Percentiles rank a stretch among this genome's conserved stretches.
These are phyloP conservation scores for Populus ilicifolia DNA, from an alignment of 345 rosid genomes.

Conservation along the genomic window DNA sequence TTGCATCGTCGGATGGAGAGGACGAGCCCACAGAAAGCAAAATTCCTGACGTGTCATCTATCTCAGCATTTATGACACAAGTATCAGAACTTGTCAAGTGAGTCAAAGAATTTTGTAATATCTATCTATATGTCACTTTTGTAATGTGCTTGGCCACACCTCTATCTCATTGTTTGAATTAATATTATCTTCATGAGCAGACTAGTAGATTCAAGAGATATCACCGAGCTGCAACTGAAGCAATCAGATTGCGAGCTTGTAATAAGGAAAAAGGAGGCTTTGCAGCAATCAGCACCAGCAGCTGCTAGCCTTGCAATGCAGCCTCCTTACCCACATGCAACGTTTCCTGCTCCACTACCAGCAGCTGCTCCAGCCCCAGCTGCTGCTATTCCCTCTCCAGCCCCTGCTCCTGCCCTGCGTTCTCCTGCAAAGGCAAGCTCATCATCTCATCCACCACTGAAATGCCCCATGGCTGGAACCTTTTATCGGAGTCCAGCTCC, in stretches of 20 bases:
- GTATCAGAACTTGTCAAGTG: constrained; percentile 87
- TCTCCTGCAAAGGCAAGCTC: constrained; percentile 40
- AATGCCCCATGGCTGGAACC: constrained; percentile 97
- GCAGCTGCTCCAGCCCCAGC: constrained; percentile 30
- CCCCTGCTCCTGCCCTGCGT: constrained; percentile 36
- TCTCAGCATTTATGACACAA: constrained; percentile 78
- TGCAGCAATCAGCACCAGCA: constrained; percentile 44
- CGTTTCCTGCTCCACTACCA: constrained; percentile 40
- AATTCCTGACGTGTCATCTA: constrained; percentile 50
- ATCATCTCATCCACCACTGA: constrained; percentile 60
- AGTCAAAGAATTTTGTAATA: constrained; percentile 19
- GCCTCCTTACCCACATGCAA: constrained; percentile 39
- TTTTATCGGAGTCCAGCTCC: constrained; percentile 82
- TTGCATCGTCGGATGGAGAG: constrained; percentile 34
- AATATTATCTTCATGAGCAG: constrained; percentile 35
- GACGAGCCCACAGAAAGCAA: constrained; percentile 28
- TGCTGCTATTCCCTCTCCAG: constrained; percentile 36
- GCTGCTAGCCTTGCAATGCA: constrained; percentile 41
- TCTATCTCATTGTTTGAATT: constrained; percentile 3
- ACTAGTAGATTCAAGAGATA: constrained; percentile 91
- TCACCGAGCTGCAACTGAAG: constrained; percentile 77
- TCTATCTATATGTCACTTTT: neutral
- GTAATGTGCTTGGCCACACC: neutral
- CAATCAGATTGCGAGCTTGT: constrained; percentile 74
- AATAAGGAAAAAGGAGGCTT: constrained; percentile 85